phyloP scores from a whole-genome alignment of 2,329 filamentous ascomycete species.

The Colletotrichum sp. region DNA sequence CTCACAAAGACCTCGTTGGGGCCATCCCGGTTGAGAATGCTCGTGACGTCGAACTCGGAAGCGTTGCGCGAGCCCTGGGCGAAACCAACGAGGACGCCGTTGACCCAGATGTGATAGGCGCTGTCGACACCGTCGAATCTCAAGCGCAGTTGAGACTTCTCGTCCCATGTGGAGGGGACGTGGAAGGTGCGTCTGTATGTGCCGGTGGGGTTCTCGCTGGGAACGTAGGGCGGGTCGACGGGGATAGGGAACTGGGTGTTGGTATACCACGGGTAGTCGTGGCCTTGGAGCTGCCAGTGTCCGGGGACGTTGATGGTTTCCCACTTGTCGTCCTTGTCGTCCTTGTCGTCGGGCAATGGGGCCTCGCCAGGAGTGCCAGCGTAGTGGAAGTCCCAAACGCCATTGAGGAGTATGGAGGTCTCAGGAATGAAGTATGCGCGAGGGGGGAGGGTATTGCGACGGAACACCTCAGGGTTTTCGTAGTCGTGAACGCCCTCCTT shows the following conservation, averaged over 20 bases:
- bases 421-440: slow-evolving; percentile 59
- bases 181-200: slow-evolving; percentile 62
- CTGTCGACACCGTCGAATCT: slow-evolving; percentile 77
- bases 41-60: slow-evolving; percentile 71
- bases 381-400: slow-evolving; percentile 62
- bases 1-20: slow-evolving; percentile 63
- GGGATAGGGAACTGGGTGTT: slow-evolving; percentile 72
- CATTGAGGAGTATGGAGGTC: slow-evolving; percentile 55
- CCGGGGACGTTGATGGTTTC: slow-evolving; percentile 64
- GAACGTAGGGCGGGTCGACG: slow-evolving; percentile 66
- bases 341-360: slow-evolving; percentile 37
- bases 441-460: slow-evolving; percentile 57
- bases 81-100: slow-evolving; percentile 68
- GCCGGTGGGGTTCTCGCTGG: slow-evolving; percentile 68
- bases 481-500: slow-evolving; percentile 48
- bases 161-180: slow-evolving; percentile 53
- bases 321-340: slow-evolving; percentile 44
- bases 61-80: slow-evolving; percentile 72
- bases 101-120: slow-evolving; percentile 73
- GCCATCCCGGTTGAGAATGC: slow-evolving; percentile 40
- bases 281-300: slow-evolving; percentile 74
- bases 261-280: slow-evolving; percentile 71
- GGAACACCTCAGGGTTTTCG: slow-evolving; percentile 54
- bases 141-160: slow-evolving; percentile 57
- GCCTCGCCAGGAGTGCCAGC: slow-evolving; percentile 49